These are phyloP conservation scores for Podila minutissima DNA, from an alignment of 192 early-diverging fungal species.

Conservation along the genomic window DNA sequence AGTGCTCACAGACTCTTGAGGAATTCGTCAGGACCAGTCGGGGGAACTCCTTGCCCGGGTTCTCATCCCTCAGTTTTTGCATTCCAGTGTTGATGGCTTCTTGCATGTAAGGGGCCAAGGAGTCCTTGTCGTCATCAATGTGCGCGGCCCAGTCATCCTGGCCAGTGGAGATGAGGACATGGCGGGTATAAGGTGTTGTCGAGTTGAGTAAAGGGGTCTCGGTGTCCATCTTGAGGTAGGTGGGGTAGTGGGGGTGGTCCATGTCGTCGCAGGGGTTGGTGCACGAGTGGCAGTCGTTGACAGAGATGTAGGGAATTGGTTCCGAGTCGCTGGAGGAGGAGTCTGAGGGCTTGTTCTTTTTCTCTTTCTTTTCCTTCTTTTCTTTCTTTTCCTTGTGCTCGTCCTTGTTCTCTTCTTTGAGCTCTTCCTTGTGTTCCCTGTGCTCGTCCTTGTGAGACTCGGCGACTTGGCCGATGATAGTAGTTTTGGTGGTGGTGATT, in stretches of 20 bases:
- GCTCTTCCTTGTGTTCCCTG: not conserved
- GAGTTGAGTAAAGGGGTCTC: conserved; percentile 54
- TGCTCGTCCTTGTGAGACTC: not conserved
- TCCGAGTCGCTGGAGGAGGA: conserved; percentile 12
- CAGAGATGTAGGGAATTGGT: conserved; percentile 30
- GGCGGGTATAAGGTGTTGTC: conserved; percentile 62
- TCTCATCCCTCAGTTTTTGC: conserved; percentile 13
- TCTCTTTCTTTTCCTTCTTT: conserved; percentile 10
- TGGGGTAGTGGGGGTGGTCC: conserved; percentile 56
- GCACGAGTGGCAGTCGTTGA: conserved; percentile 53
- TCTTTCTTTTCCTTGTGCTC: conserved; percentile 10
- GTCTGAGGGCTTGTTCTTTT: conserved; percentile 5
- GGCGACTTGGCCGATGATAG: no score
- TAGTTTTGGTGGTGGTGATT: not conserved
- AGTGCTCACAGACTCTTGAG: conserved; percentile 33
- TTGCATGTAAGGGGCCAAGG: conserved; percentile 54
- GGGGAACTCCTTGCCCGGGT: conserved; percentile 23
- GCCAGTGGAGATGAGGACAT: conserved; percentile 66
- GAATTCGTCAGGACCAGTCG: conserved; percentile 62
- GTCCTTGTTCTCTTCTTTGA: not conserved
- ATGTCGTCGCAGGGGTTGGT: conserved; percentile 55
- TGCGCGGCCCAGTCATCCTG: conserved; percentile 56
- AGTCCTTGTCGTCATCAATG: conserved; percentile 61
- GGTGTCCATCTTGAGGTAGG: conserved; percentile 62
- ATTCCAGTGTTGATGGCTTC: conserved; percentile 36